Conservation (phyloP, 768 basidiomycete genomes). For the Lentinus tigrinus region DNA sequence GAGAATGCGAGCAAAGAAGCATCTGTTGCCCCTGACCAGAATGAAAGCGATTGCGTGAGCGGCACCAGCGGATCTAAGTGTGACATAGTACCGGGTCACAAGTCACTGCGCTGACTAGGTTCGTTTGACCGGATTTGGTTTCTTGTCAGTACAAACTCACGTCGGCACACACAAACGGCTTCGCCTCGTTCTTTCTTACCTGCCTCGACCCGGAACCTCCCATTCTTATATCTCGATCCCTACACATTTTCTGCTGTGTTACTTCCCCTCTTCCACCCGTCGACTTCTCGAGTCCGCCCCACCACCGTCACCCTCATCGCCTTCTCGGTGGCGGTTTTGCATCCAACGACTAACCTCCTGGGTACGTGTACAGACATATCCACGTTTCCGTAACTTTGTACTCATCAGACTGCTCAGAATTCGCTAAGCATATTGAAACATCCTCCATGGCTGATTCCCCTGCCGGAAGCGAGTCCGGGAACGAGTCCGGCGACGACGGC, state of each 20-base stretch:
- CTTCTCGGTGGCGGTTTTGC: background rate
- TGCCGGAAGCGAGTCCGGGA: conserved; percentile 31
- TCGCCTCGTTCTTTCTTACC: conserved; percentile 3
- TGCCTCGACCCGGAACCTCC: background rate
- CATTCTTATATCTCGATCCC: background rate
- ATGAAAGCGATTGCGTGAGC: conserved; percentile 15
- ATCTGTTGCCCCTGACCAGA: background rate
- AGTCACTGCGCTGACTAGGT: conserved; percentile 30
- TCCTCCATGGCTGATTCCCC: conserved; percentile 26
- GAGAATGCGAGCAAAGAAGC: background rate
- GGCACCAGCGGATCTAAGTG: conserved; percentile 18
- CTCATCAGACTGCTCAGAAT: background rate
- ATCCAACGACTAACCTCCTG: background rate
- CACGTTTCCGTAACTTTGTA: background rate
- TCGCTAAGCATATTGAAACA: background rate
- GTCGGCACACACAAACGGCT: conserved; percentile 7
- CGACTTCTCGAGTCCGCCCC: no score
- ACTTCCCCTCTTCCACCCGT: background rate
- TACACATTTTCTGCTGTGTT: background rate
- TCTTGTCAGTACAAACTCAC: conserved; percentile 30
- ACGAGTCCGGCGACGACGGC: conserved; percentile 33
- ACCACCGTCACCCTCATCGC: background rate
- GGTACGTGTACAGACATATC: background rate
- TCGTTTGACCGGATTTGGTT: conserved; percentile 32
- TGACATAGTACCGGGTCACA: conserved; percentile 16